Evolutionary conservation across 345 rosid genomes (phyloP), one percentile per base, ranked within the genome.

Genomic region (Camelina neglecta): DNA sequence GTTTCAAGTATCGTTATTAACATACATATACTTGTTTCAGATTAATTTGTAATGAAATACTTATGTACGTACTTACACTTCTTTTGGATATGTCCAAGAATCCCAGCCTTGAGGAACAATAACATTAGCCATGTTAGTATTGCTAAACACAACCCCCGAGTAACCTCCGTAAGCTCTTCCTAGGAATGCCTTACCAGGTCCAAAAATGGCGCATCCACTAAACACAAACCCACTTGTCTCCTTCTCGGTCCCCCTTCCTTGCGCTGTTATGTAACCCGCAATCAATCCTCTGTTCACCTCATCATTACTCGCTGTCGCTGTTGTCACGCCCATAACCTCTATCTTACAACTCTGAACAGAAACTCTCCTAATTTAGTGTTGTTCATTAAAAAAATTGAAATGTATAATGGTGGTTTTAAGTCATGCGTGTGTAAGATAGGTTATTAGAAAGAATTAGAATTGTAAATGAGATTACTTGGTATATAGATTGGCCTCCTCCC

Each of bases 211-310:
- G 23, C 85, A 71, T 0, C 11, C 35, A 0, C 15, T 44, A 62
- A 85, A 85, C 63, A 80, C 56, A 56, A 63, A 83, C 8, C 86
- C 85, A 20, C 56, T 65, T 4, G 65, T n/a, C 0, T 69, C 74
- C 0, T 60, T 9, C 2, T 11, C 11, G 3, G 26, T 58, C 2
- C n/a, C 42, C 3, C 84, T 63, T 1, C 71, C 78, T 48, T 85
- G 89, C 5, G 85, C 85, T 15, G 89, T 82, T 13, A 83, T 80
- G 13, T 9, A 78, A 6, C 89, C 85, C 0, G 65, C 45, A 2
- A 70, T 57, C 5, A 29, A 1, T 69, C 65, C 55, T 57, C n/a
- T 13, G 16, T 56, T 3, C 41, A 3, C 18, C 18, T 21, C 15
- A 4, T 41, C 21, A 0, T 42, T 42, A 4, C 2, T 13, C 8